Evolutionary conservation across 805 yeast genomes (phyloP), one percentile per base, ranked within the genome.

Genomic region (Metschnikowia cubensis): DNA sequence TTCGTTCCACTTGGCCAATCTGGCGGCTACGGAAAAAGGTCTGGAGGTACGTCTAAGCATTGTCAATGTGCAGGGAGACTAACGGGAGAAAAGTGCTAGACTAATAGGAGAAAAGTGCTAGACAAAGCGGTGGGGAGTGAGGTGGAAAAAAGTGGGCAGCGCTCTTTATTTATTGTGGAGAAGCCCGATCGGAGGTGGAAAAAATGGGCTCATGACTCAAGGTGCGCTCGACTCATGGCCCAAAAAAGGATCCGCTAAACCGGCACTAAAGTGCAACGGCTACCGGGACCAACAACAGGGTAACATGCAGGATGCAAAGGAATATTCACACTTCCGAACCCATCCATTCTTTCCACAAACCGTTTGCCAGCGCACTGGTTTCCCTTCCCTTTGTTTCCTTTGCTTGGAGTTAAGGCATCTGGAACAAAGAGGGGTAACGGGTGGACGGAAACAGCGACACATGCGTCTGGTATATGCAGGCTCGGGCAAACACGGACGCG

Each of bases 1-100:
- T 31, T 71, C 73, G 51, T 63, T 68, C 60, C 60, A 59, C 43
- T 57, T 57, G 42, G 50, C 56, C 52, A 57, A 53, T 47, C 56
- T 49, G 49, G 59, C 37, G 42, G 55, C 56, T 18, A 51, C 50
- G 21, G 60, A 55, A 32, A 58, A 53, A 5, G 55, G 50, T 51
- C 55, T 54, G 45, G 54, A 48, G 20, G 57, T 47, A 33, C 57
- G 56, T 52, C 59, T 55, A 22, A 55, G 60, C 59, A 55, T 57
- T 39, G n/a, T 49, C 11, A 8, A 25, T 25, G 29, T 25, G 29
- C 29, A 25, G 29, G 29, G 29, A 25, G 29, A 25, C 29, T 25
- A 25, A 25, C 29, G 10, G 11, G 29, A 8, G 45, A 22, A n/a
- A 11, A 29, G 14, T 31, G 46, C 35, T 25, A 25, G 29, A 25